Evolutionary conservation across 768 basidiomycete species (phyloP).

Genomic region (Mycena galopus): DNA sequence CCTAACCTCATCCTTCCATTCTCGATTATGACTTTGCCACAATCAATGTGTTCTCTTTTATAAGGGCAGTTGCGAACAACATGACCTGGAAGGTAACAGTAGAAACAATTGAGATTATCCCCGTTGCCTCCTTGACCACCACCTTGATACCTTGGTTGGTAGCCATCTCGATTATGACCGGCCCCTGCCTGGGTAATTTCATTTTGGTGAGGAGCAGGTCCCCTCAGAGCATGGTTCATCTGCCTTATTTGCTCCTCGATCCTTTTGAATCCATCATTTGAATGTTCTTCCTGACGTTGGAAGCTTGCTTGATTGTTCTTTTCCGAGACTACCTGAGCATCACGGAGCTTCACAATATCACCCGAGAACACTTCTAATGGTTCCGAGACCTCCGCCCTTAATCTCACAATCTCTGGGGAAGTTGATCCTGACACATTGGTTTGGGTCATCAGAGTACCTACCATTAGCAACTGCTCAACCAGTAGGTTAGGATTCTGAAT

Average conservation of each 20-base stretch:
- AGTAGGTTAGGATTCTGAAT: neutral
- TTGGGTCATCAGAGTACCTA: neutral
- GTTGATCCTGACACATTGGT: neutral
- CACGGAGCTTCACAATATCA: neutral
- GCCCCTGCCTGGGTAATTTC: neutral
- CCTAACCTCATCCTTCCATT: neutral
- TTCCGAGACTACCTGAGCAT: neutral
- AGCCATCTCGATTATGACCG: neutral
- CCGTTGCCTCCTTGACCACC: neutral
- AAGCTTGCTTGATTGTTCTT: too few species aligned
- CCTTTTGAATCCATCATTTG: neutral
- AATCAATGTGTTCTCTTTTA: neutral
- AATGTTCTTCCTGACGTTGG: too few species aligned
- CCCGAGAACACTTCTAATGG: neutral
- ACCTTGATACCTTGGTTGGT: neutral
- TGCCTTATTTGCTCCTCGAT: neutral
- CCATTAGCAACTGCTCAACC: neutral
- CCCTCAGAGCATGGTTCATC: neutral
- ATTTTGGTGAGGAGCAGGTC: neutral
- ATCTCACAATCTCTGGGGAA: neutral
- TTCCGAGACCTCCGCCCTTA: neutral
- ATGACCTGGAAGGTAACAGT: neutral
- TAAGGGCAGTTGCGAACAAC: conserved; percentile 8
- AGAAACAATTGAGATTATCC: neutral
- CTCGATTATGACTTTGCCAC: neutral